Base-by-base conservation (phyloP, 164 flowering plant species). In the Santalum album region DNA sequence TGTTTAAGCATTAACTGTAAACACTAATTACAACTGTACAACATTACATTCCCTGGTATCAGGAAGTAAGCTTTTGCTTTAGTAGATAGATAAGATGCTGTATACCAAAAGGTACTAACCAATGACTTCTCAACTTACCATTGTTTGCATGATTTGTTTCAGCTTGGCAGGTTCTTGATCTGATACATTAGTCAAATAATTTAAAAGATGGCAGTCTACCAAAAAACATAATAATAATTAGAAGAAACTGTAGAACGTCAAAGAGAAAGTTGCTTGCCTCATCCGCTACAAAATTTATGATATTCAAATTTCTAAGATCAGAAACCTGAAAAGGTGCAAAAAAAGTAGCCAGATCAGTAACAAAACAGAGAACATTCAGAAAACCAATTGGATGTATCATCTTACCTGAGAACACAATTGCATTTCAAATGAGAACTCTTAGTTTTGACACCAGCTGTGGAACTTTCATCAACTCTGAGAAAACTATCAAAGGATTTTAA, bases 401-500 rank as follows among this genome's bases (percentile, higher is more conserved):
- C 78, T 66, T 19, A 92, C 98, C 95, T 84, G 96, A 38, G 80
- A 49, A 29, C 39, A 18, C 64, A 92, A 94, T 49, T 94, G 97
- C 32, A 94, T 82, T 69, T 86, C 86, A 66, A 83, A 94, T 21
- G 92, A 82, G 65, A 94, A 94, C 97, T 70, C 97, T 80, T 43
- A 94, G 84, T 77, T 94, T 94, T 23, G 90, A 68, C 68, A 87
- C 99, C 25, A 82, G 89, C 23, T 96, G 79, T 46, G 97, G 99
- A 35, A 94, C 95, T 78, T 94, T 87, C 96, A 94, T 86, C 72
- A 94, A 67, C 75, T 86, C 99, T 53, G 86, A 65, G 66, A 94
- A 86, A 60, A 85, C 9, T 9, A 29, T 9, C 4, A 29, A n/a
- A 4, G 34, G 9, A 9, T 29, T 29, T 4, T 3, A 3, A 9